These are phyloP conservation scores for Hypoxylon crocopeplum DNA, from an alignment of 495 filamentous ascomycete genomes.

Conservation along the genomic window DNA sequence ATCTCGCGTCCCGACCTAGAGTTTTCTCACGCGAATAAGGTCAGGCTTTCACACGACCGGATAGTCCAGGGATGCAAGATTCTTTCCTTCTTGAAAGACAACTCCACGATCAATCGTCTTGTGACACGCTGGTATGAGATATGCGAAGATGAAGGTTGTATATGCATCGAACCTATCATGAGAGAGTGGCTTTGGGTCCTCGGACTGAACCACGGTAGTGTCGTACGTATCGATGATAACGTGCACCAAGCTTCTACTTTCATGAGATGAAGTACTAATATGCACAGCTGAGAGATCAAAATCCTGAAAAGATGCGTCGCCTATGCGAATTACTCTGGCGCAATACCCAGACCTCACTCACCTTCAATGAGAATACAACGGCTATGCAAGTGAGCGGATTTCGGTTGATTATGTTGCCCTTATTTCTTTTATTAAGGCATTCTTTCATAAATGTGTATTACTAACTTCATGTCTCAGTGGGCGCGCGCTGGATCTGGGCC, in stretches of 20 bases:
- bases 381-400: slow-evolving; percentile 21
- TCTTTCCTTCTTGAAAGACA: slow-evolving; percentile 40
- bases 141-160: slow-evolving; percentile 36
- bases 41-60: slow-evolving; percentile 38
- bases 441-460: background rate
- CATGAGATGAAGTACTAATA: slow-evolving; percentile 1
- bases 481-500: slow-evolving; percentile 37
- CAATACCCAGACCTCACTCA: slow-evolving; percentile 36
- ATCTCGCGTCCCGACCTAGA: slow-evolving; percentile 24
- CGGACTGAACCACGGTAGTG: slow-evolving; percentile 30
- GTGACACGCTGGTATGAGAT: slow-evolving; percentile 40
- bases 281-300: slow-evolving; percentile 30
- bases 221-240: slow-evolving; percentile 15
- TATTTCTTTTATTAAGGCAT: background rate
- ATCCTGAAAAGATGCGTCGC: slow-evolving; percentile 39
- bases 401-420: background rate
- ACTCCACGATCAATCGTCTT: slow-evolving; percentile 29
- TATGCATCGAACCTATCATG: slow-evolving; percentile 42
- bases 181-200: slow-evolving; percentile 42
- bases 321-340: slow-evolving; percentile 41
- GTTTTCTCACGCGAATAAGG: slow-evolving; percentile 22
- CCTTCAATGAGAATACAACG: slow-evolving; percentile 34
- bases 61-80: slow-evolving; percentile 39
- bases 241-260: background rate
- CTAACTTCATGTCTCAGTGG: slow-evolving; percentile 13